Conservation (phyloP, 2,329 filamentous ascomycete genomes). For the Talaromyces atroroseus region DNA sequence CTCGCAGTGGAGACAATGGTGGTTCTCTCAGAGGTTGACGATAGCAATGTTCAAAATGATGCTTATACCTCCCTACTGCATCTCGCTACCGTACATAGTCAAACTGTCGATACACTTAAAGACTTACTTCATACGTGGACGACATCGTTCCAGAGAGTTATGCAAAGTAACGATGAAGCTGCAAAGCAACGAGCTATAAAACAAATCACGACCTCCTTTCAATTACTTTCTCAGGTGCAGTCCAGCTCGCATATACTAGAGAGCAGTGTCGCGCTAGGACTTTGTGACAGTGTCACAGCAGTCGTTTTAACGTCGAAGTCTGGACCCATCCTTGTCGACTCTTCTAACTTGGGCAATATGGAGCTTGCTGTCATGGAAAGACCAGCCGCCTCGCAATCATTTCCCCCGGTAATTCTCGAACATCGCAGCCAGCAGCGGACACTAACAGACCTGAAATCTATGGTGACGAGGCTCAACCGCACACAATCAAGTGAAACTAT, state of each 20-base stretch:
- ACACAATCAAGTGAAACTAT: constrained; percentile 46
- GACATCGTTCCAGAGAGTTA: constrained; percentile 69
- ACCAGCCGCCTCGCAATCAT: constrained; percentile 33
- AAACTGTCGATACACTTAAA: constrained; percentile 61
- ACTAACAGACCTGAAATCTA: constrained; percentile 55
- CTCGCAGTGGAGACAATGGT: constrained; percentile 80
- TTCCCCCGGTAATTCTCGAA: constrained; percentile 57
- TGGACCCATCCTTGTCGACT: constrained; percentile 24
- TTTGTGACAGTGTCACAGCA: constrained; percentile 66
- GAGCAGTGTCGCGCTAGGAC: constrained; percentile 59
- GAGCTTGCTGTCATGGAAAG: constrained; percentile 25
- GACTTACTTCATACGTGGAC: constrained; percentile 75
- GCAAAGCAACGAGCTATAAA: constrained; percentile 66
- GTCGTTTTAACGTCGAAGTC: constrained; percentile 37
- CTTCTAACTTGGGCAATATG: constrained; percentile 18
- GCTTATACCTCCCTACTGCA: constrained; percentile 48
- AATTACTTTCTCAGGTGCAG: constrained; percentile 58
- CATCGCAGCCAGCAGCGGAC: constrained; percentile 63
- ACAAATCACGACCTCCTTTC: constrained; percentile 70
- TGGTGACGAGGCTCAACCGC: constrained; percentile 53
- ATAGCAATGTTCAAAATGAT: constrained; percentile 33
- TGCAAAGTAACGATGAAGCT: constrained; percentile 79
- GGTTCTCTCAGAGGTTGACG: constrained; percentile 55
- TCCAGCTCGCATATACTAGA: constrained; percentile 63
- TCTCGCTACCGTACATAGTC: constrained; percentile 57